These are phyloP conservation scores for Coniferiporia sulphurascens DNA, from an alignment of 1,284 basidiomycete genomes.

Conservation along the genomic window DNA sequence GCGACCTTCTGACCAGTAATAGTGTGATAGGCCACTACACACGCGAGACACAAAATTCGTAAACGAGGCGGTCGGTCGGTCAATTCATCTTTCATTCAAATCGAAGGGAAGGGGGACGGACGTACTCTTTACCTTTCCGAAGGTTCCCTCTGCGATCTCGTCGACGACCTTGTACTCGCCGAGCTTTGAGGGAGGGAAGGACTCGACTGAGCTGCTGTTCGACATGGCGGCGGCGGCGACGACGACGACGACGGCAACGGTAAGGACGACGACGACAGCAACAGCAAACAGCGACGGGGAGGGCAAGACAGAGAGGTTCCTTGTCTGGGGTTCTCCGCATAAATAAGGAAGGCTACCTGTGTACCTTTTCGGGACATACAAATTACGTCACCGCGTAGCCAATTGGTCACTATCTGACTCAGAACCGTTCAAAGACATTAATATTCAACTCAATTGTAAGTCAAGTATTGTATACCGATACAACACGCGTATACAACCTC, in stretches of 20 bases:
- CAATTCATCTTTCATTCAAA: not conserved
- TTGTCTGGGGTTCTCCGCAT: too few species aligned
- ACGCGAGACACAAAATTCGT: conserved; percentile 6
- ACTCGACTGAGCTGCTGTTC: conserved; percentile 5
- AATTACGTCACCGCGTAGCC: too few species aligned
- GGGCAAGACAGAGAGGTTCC: too few species aligned
- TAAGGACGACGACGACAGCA: not conserved
- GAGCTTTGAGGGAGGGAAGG: conserved; percentile 54
- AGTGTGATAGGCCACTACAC: conserved; percentile 85
- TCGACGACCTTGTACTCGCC: conserved; percentile 73
- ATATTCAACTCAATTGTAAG: too few species aligned
- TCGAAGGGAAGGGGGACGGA: conserved; percentile 22
- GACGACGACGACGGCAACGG: not conserved
- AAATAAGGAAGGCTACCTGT: too few species aligned
- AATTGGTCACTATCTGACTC: too few species aligned
- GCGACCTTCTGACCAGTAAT: conserved; percentile 95
- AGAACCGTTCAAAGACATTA: too few species aligned
- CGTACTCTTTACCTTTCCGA: conserved; percentile 98
- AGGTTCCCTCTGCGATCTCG: conserved; percentile 87
- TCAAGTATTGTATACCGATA: too few species aligned
- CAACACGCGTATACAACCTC: too few species aligned
- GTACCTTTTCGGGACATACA: too few species aligned
- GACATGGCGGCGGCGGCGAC: conserved; percentile 9
- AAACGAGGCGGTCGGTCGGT: not conserved
- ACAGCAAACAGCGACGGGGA: not conserved